These are phyloP conservation scores for Ochetophila trinervis DNA, from an alignment of 306 rosid genomes.

Conservation along the genomic window DNA sequence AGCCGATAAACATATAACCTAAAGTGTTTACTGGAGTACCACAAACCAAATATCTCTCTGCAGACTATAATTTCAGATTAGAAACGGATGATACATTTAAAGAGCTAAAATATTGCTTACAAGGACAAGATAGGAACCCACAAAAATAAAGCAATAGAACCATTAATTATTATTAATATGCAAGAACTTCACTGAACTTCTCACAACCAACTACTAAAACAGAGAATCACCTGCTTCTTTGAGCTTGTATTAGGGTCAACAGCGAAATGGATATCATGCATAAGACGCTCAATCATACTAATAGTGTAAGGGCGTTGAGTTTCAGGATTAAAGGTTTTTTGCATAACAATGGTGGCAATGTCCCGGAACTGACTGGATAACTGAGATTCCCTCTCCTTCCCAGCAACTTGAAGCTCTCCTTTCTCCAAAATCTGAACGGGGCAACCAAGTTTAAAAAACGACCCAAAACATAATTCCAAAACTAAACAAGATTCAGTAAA, in stretches of 20 bases:
- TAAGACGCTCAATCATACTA: conserved; percentile 87
- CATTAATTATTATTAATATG: not conserved
- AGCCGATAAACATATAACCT: not conserved
- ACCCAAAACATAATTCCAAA: not conserved
- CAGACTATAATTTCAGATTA: not conserved
- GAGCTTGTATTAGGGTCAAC: conserved; percentile 76
- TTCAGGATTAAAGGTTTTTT: conserved; percentile 88
- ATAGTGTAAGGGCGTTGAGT: conserved; percentile 95
- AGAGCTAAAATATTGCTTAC: not conserved
- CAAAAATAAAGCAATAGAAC: not conserved
- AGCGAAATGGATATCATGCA: conserved; percentile 87
- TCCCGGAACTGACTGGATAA: conserved; percentile 90
- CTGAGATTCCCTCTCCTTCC: conserved; percentile 91
- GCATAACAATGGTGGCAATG: conserved; percentile 92
- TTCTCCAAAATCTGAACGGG: conserved; percentile 62
- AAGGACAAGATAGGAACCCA: not conserved
- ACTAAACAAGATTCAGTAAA: not conserved
- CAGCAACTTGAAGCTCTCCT: conserved; percentile 96
- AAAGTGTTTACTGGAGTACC: not conserved
- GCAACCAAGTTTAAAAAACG: not conserved
- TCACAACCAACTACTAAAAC: no score
- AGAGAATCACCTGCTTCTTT: conserved; percentile 71
- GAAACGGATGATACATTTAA: not conserved
- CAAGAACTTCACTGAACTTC: not conserved
- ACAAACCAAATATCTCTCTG: not conserved